A percentile compares a stretch with the other conserved stretches of the same genome.
Conservation (phyloP, 2,329 filamentous ascomycete genomes). For the Sphaerulina musiva region DNA sequence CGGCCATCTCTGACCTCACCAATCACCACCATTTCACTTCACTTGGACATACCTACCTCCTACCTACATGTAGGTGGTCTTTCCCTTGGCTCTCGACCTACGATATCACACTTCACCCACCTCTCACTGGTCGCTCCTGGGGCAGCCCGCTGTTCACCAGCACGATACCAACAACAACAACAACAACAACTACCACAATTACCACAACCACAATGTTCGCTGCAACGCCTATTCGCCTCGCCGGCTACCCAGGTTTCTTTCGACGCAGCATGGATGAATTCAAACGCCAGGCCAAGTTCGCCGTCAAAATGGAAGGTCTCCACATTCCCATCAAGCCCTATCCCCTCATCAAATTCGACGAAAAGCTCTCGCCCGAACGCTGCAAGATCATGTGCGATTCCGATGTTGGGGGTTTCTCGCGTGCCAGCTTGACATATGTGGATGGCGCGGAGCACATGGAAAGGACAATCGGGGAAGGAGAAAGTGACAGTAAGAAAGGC, state of each 20-base stretch:
- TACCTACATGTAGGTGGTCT: neutral
- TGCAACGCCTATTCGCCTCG: constrained; percentile 19
- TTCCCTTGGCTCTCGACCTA: no score
- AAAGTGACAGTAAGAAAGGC: constrained; percentile 13
- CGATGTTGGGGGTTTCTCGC: constrained; percentile 81
- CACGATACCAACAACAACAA: neutral
- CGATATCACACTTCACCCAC: neutral
- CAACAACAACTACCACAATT: neutral
- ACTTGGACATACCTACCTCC: neutral
- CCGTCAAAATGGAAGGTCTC: constrained; percentile 62
- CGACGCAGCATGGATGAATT: constrained; percentile 55
- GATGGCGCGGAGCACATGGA: constrained; percentile 21
- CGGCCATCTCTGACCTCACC: constrained; percentile 7
- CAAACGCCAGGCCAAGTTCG: constrained; percentile 51
- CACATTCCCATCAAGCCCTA: constrained; percentile 58
- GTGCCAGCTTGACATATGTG: constrained; percentile 61
- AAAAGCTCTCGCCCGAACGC: constrained; percentile 37
- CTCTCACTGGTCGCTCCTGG: neutral
- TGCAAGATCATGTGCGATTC: constrained; percentile 76
- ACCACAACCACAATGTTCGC: constrained; percentile 16
- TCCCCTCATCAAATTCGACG: constrained; percentile 58
- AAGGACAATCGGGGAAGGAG: constrained; percentile 7
- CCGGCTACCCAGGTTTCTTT: constrained; percentile 45
- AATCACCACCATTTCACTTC: no score
- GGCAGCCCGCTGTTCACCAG: neutral